These are phyloP conservation scores for Atkinsonella texensis DNA, from an alignment of 2,329 filamentous ascomycete genomes.

Conservation along the genomic window DNA sequence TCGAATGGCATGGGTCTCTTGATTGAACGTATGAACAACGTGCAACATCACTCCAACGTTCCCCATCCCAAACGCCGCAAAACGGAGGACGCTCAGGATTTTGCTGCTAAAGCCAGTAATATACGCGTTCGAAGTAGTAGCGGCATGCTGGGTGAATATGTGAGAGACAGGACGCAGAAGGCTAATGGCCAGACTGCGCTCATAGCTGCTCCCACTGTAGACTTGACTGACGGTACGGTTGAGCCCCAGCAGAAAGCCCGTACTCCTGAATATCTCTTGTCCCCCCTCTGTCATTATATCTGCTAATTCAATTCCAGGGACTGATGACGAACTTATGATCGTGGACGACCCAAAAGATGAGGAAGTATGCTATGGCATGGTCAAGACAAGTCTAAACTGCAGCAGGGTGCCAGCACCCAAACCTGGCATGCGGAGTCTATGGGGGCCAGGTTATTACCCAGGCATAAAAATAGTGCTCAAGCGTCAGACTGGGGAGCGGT, in stretches of 20 bases:
- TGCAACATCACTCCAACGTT: slow-evolving; percentile 50
- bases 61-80: slow-evolving; percentile 57
- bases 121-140: slow-evolving; percentile 28
- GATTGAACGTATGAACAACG: slow-evolving; percentile 65
- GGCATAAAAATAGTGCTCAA: slow-evolving; percentile 61
- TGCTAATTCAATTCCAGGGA: slow-evolving; percentile 9
- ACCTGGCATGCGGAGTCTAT: slow-evolving; percentile 46
- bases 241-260: too few species aligned
- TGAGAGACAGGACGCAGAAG: slow-evolving; percentile 47
- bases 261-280: not conserved
- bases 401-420: slow-evolving; percentile 57
- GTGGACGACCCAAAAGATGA: slow-evolving; percentile 50
- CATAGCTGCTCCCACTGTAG: slow-evolving; percentile 34
- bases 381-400: slow-evolving; percentile 58
- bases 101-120: slow-evolving; percentile 23
- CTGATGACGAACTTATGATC: slow-evolving; percentile 46
- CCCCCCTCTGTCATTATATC: not conserved
- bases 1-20: slow-evolving; percentile 41
- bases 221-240: slow-evolving; percentile 42
- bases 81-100: slow-evolving; percentile 31
- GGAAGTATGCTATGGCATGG: slow-evolving; percentile 70
- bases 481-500: slow-evolving; percentile 41
- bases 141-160: slow-evolving; percentile 51
- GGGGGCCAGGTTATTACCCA: slow-evolving; percentile 52
- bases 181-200: slow-evolving; percentile 17